Percentiles rank a stretch among this genome's conserved stretches.
Conservation (phyloP, 2,329 filamentous ascomycete genomes). For the Aureobasidium melanogenum region DNA sequence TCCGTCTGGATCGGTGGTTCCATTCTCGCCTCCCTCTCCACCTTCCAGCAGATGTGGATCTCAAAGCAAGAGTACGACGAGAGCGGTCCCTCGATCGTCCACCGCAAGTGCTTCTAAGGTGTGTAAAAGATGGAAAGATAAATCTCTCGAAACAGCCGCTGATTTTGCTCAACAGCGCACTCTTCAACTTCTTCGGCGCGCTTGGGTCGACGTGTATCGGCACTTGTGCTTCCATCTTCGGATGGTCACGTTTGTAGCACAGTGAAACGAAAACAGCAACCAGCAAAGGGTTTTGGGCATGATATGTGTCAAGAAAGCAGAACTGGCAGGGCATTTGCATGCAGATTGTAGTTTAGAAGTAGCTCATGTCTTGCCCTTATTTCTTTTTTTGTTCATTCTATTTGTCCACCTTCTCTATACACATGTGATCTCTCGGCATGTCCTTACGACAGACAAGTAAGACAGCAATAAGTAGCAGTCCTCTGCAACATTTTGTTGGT, state of each 20-base stretch:
- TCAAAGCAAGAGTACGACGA: slow-evolving; percentile 99
- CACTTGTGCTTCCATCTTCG: slow-evolving; percentile 1
- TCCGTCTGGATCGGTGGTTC: slow-evolving; percentile 99
- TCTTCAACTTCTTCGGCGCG: slow-evolving; percentile 6
- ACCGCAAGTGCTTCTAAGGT: slow-evolving; percentile 99
- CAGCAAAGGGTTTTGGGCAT: slow-evolving; percentile 11
- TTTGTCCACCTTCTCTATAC: background rate
- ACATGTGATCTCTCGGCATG: background rate
- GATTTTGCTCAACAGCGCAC: background rate
- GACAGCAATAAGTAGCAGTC: background rate
- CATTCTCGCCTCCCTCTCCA: slow-evolving; percentile 97
- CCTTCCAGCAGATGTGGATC: slow-evolving; percentile 99
- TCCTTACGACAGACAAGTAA: background rate
- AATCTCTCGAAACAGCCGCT: background rate
- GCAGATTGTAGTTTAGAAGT: slow-evolving; percentile 13
- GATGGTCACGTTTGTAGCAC: slow-evolving; percentile 10
- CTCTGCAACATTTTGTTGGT: background rate
- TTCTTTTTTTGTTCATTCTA: slow-evolving; percentile 7
- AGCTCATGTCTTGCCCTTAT: slow-evolving; percentile 12
- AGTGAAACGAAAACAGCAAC: slow-evolving; percentile 11
- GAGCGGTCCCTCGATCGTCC: slow-evolving; percentile 97
- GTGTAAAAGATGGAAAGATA: background rate
- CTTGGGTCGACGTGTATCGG: slow-evolving; percentile 4
- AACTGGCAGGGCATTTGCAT: slow-evolving; percentile 12
- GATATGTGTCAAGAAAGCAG: slow-evolving; percentile 6